Evolutionary conservation across 495 filamentous ascomycete genomes (phyloP).

Genomic region (Schizothecium vesticola): DNA sequence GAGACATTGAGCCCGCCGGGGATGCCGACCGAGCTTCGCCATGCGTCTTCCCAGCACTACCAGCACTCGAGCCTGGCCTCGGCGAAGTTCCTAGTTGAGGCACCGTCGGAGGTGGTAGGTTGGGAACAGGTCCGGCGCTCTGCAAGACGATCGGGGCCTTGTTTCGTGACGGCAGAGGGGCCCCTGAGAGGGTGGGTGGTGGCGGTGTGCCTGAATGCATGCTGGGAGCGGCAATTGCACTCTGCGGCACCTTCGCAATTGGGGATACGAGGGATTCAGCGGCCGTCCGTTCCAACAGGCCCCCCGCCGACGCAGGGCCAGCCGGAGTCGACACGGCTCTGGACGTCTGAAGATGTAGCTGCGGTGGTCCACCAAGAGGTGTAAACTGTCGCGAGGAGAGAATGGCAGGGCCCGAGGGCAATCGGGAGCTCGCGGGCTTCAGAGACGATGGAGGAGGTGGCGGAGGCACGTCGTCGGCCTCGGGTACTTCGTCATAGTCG

Average conservation of each 20-base stretch:
- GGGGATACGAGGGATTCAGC: conserved; percentile 14
- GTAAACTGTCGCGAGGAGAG: conserved; percentile 11
- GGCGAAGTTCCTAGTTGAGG: conserved; percentile 15
- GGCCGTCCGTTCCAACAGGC: conserved; percentile 7
- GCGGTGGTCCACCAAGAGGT: conserved; percentile 13
- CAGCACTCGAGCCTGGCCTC: conserved; percentile 14
- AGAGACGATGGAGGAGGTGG: conserved; percentile 36
- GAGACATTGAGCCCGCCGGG: conserved; percentile 22
- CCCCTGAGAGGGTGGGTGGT: background rate
- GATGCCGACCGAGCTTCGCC: conserved; percentile 31
- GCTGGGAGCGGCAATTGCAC: conserved; percentile 13
- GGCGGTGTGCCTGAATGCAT: conserved; percentile 9
- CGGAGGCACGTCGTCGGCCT: conserved; percentile 26
- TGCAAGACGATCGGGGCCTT: conserved; percentile 18
- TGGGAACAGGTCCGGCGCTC: conserved; percentile 21
- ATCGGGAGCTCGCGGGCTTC: conserved; percentile 24
- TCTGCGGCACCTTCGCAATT: background rate
- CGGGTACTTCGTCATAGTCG: conserved; percentile 65
- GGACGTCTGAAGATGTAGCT: conserved; percentile 21
- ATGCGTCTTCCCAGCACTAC: conserved; percentile 27
- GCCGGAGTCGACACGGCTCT: background rate
- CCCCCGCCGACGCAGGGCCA: background rate
- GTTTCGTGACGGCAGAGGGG: conserved; percentile 9
- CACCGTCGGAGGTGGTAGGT: conserved; percentile 46
- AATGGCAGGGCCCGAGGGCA: conserved; percentile 12